Conservation (phyloP, 2,329 filamentous ascomycete species). For the Ophiostoma australiae region DNA sequence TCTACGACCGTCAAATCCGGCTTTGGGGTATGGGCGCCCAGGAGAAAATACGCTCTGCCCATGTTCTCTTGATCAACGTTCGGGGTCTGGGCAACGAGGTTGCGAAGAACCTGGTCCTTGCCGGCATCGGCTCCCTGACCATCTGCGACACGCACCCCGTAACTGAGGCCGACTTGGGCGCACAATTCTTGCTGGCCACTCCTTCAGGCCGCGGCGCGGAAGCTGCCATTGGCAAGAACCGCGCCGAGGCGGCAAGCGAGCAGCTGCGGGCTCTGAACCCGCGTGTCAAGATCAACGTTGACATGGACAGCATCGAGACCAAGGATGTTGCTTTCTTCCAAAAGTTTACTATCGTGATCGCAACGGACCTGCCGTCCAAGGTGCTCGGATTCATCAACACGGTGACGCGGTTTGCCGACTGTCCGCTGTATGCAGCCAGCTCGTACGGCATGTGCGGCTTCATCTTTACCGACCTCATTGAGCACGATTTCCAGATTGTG, state of each 20-base stretch:
- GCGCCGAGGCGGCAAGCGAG: conserved; percentile 73
- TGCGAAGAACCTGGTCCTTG: conserved; percentile 93
- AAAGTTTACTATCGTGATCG: conserved; percentile 79
- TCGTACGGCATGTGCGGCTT: conserved; percentile 90
- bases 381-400: conserved; percentile 78
- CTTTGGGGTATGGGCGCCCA: conserved; percentile 96
- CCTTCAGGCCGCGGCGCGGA: conserved; percentile 39
- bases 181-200: conserved; percentile 71
- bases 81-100: conserved; percentile 88
- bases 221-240: conserved; percentile 70
- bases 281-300: conserved; percentile 69
- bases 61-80: conserved; percentile 83
- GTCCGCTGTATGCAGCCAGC: conserved; percentile 83
- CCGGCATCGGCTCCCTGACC: conserved; percentile 85
- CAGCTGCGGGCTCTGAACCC: conserved; percentile 84
- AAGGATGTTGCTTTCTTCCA: conserved; percentile 61
- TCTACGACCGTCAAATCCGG: conserved; percentile 95
- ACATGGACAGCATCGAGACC: conserved; percentile 60
- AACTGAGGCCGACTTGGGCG: conserved; percentile 72
- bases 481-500: conserved; percentile 85
- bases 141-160: conserved; percentile 75
- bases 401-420: conserved; percentile 69
- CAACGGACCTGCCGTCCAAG: conserved; percentile 75
- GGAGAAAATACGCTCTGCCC: conserved; percentile 82
- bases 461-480: conserved; percentile 87